Evolutionary conservation across 2,329 filamentous ascomycete species (phyloP), one percentile per base, ranked within the genome.

Genomic region (Botrytis paeoniae): DNA sequence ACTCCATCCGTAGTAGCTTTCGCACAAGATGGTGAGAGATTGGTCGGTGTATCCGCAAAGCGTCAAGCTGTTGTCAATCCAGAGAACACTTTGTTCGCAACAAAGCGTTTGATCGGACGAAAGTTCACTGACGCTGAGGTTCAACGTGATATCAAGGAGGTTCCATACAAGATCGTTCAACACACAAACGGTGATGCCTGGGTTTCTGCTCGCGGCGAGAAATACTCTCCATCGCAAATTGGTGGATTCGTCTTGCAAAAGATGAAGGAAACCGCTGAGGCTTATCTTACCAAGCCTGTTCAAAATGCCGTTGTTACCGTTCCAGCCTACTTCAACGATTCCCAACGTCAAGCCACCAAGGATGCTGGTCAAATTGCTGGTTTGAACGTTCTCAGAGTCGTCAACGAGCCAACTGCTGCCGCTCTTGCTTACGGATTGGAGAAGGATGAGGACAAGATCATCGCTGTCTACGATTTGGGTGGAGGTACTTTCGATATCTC

Each of bases 401-500:
- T 98, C 78, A 98, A 98, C 88, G 95, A 98, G 89, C 95, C 95
- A 75, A 98, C 95, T 78, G 95, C 95, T 81, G 95, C 95, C 78
- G 95, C 95, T 76, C 90, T 98, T 79, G 95, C 95, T 76, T 98
- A 98, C 82, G 95, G 95, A 86, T 89, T 98, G 69, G 95, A 98
- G 86, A 98, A 97, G 89, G 93, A 96, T 84, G 89, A 90, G 76
- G 94, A 98, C 86, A 89, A 92, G 77, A 86, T 97, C 75, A 92
- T 98, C 81, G 94, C 95, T 79, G 95, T 98, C 83, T 98, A 97
- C 87, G 95, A 98, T 92, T 89, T 98, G 80, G 95, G 95, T 86
- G 95, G 95, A 89, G 95, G 95, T 90, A 98, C 95, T 79, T 98
- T 98, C 85, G 95, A 98, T 94, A 97, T 98, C 85, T 98, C 95